Base-by-base conservation (phyloP, 2,329 filamentous ascomycete species). In the Aspergillus fijiensis region DNA sequence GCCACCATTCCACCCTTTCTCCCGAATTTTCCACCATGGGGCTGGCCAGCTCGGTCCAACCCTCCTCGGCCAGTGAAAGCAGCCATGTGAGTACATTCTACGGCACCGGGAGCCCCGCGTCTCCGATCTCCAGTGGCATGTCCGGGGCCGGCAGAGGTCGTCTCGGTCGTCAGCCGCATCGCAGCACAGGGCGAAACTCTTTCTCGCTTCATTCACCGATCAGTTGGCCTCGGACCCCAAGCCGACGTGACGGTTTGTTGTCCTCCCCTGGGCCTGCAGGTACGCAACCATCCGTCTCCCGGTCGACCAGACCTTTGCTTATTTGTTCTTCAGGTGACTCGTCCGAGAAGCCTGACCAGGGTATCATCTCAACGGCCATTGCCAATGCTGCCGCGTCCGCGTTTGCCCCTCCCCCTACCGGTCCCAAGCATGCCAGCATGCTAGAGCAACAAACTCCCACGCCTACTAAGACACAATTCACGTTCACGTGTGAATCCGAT, bases 401-500 rank as follows among this genome's bases (percentile, higher is more conserved):
- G 68, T 80, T 87, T 64, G 83, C 85, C 56, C 79, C 83, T 14
- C 82, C 85, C 2, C 75, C 77, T 23, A 83, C 82, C 67, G 89
- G 88, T 14, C 88, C 92, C 72, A 90, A 94, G 71, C 95, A 92
- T 75, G 82, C 89, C 64, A 94, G 89, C 74, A 82, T 93, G 61
- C 78, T 96, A 52, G 88, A 91, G 59, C 89, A 91, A 72, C 87
- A 89, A 74, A 79, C 84, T 5, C 73, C 84, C 4, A 87, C 84
- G 39, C 87, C 90, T 4, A 85, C 89, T 5, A 91, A 92, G 59
- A 89, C 90, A 0, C 92, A 97, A 69, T 99, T 99, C 74, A 99
- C 95, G 10, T 99, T 99, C 72, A 96, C 92, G 12, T 97, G 92
- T 76, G 91, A 96, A 70, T 94, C 93, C 1, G 92, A 95, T 72